phyloP scores from a whole-genome alignment of 2,329 filamentous ascomycete species.

The Neonectria hederae region DNA sequence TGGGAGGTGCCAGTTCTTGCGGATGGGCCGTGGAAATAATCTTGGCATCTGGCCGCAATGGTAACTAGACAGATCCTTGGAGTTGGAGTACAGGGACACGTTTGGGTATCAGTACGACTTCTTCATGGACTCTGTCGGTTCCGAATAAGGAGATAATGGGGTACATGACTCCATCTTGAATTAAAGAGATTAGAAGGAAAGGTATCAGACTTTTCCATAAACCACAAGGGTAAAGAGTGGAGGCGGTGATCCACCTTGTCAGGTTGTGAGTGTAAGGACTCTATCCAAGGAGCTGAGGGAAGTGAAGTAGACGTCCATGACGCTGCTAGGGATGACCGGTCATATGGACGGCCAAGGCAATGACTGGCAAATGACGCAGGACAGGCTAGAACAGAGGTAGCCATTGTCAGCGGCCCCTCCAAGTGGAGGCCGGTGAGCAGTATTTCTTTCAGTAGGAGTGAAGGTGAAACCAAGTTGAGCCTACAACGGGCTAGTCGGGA shows the following conservation, averaged over 20 bases:
- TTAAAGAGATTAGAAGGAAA: not conserved
- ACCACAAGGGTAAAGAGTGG: not conserved
- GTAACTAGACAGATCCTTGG: not conserved
- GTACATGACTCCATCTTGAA: not conserved
- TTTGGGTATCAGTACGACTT: too few species aligned
- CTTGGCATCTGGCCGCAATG: slow-evolving; percentile 5
- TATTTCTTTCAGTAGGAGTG: too few species aligned
- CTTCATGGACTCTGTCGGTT: too few species aligned
- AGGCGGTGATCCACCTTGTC: not conserved
- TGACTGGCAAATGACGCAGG: slow-evolving; percentile 22
- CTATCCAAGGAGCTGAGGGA: too few species aligned
- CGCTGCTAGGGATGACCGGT: not conserved
- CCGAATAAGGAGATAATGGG: too few species aligned
- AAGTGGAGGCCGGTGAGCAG: slow-evolving; percentile 14
- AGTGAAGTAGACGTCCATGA: too few species aligned
- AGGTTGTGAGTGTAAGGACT: too few species aligned
- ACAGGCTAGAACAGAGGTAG: slow-evolving; percentile 1
- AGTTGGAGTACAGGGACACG: too few species aligned
- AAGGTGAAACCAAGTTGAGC: slow-evolving; percentile 3
- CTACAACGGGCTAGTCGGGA: slow-evolving; percentile 1
- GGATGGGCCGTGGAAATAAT: slow-evolving; percentile 8
- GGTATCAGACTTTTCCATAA: too few species aligned
- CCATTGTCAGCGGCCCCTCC: not conserved
- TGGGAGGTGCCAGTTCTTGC: slow-evolving; percentile 2
- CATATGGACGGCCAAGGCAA: too few species aligned